A percentile compares a stretch with the other conserved stretches of the same genome.
Conservation (phyloP, 2,329 filamentous ascomycete species). For the Hortaea sp. region DNA sequence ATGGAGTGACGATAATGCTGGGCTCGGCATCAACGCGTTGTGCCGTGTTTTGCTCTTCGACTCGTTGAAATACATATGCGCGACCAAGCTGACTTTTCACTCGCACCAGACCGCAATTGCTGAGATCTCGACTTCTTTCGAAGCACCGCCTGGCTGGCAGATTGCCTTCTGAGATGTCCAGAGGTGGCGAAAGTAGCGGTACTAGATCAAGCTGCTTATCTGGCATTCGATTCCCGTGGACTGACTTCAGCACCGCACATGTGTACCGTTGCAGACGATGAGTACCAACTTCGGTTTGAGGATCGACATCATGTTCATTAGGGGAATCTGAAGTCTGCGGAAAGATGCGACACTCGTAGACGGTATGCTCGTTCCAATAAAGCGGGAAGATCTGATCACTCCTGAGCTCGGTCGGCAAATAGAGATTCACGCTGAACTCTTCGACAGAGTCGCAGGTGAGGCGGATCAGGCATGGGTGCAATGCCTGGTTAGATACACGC, state of each 20-base stretch:
- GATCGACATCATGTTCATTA: not conserved
- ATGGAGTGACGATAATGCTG: conserved; percentile 14
- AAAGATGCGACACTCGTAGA: conserved; percentile 1
- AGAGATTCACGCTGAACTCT: no score
- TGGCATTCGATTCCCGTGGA: not conserved
- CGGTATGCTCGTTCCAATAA: conserved; percentile 16
- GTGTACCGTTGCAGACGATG: not conserved
- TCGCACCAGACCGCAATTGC: not conserved
- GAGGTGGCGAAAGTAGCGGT: not conserved
- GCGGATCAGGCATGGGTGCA: not conserved
- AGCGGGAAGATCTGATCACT: conserved; percentile 8
- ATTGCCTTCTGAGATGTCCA: not conserved
- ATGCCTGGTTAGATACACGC: not conserved
- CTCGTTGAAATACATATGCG: not conserved
- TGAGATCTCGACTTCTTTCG: not conserved
- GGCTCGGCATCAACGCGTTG: not conserved
- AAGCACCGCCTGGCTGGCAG: not conserved
- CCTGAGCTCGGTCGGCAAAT: not conserved
- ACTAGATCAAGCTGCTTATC: not conserved
- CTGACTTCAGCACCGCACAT: not conserved
- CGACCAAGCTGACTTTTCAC: not conserved
- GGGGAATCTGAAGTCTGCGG: not conserved
- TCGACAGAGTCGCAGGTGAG: no score
- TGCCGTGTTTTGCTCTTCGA: not conserved
- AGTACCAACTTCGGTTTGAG: not conserved